phyloP scores from a whole-genome alignment of 106 monocot species.

The Amphibolis antarctica region DNA sequence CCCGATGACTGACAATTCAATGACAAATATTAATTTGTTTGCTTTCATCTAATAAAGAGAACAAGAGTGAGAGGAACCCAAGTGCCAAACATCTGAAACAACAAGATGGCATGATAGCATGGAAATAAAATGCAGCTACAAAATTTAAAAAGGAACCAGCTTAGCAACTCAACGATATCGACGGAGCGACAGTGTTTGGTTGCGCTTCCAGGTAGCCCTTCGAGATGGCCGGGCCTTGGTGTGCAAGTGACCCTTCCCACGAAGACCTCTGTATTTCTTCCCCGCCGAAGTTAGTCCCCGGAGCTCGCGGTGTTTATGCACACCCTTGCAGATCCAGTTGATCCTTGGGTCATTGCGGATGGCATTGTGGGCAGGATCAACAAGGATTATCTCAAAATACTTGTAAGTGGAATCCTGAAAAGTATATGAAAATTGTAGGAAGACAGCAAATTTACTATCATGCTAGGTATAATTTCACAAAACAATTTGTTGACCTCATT shows the following conservation, averaged over 20 bases:
- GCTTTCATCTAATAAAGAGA: not conserved
- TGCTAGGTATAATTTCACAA: not conserved
- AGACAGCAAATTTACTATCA: too few species aligned
- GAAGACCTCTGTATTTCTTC: conserved; percentile 50
- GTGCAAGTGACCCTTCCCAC: conserved; percentile 40
- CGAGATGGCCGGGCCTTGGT: conserved; percentile 53
- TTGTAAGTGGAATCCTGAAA: conserved; percentile 60
- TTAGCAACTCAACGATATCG: conserved; percentile 38
- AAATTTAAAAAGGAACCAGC: not conserved
- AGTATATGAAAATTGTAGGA: not conserved
- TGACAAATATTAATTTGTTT: not conserved
- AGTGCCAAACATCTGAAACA: not conserved
- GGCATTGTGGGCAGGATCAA: conserved; percentile 49
- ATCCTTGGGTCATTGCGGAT: conserved; percentile 65
- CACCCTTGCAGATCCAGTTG: conserved; percentile 71
- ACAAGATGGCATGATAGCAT: not conserved
- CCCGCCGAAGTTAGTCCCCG: conserved; percentile 50
- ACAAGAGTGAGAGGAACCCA: not conserved
- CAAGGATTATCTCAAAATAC: conserved; percentile 48
- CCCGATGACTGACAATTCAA: too few species aligned
- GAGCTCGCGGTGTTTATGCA: conserved; percentile 57
- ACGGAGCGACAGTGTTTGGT: conserved; percentile 58
- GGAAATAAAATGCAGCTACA: not conserved
- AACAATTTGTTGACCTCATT: conserved; percentile 30
- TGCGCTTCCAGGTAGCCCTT: conserved; percentile 63